phyloP scores from a whole-genome alignment of 345 rosid genomes.

The Draba incana region DNA sequence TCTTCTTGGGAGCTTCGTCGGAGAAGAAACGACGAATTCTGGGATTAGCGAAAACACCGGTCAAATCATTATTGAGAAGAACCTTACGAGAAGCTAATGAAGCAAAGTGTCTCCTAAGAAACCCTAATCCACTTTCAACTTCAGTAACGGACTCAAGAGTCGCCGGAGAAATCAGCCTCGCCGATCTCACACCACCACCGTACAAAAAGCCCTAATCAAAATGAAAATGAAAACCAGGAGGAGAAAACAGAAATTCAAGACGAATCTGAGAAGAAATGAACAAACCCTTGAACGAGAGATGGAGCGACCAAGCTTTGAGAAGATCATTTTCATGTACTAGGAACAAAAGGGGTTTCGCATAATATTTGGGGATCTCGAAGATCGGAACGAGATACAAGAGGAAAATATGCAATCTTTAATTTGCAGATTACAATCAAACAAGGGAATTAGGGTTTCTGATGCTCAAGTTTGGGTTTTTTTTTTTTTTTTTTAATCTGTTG shows the following conservation, averaged over 20 bases:
- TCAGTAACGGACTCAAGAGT: conserved; percentile 34
- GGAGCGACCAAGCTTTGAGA: conserved; percentile 41
- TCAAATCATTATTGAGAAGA: conserved; percentile 47
- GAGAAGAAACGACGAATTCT: conserved; percentile 65
- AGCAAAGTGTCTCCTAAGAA: conserved; percentile 58
- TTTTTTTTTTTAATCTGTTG: not conserved
- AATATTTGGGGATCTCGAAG: not conserved
- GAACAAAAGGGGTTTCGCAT: conserved; percentile 26
- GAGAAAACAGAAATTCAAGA: not conserved
- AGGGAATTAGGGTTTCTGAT: conserved; percentile 26
- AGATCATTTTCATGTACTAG: conserved; percentile 29
- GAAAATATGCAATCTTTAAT: not conserved
- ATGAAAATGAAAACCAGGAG: not conserved
- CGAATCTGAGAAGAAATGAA: conserved; percentile 21
- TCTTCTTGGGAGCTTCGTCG: conserved; percentile 73
- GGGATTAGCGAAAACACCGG: conserved; percentile 65
- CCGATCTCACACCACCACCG: conserved; percentile 39
- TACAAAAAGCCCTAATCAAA: conserved; percentile 18
- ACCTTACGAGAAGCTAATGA: conserved; percentile 48
- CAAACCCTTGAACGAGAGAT: conserved; percentile 37
- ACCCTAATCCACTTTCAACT: conserved; percentile 51
- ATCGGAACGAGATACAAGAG: not conserved
- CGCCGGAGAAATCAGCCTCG: conserved; percentile 28
- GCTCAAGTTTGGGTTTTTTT: conserved; percentile 3
- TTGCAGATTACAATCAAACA: not conserved